Percentiles rank a stretch among this genome's conserved stretches.
These are phyloP conservation scores for Prunus kanzakura DNA, from an alignment of 306 rosid species.

Conservation along the genomic window DNA sequence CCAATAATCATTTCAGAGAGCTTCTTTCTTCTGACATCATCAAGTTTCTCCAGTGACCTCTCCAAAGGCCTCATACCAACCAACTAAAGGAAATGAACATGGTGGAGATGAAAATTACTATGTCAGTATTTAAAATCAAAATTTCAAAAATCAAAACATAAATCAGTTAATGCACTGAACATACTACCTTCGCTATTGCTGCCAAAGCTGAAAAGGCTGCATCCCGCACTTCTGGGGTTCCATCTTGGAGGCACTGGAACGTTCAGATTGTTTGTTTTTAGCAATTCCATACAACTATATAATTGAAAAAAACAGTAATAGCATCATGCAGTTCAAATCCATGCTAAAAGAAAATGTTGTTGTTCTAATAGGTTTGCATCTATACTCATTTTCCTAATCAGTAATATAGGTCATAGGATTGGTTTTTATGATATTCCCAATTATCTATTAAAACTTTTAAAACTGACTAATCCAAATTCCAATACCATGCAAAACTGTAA, in stretches of 20 bases:
- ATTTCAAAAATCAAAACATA: not conserved
- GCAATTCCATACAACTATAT: not conserved
- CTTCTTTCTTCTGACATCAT: constrained; percentile 92
- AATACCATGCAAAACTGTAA: not conserved
- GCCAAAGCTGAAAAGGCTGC: constrained; percentile 93
- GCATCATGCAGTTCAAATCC: not conserved
- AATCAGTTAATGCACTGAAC: not conserved
- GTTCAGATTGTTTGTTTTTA: constrained; percentile 23
- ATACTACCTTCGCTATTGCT: constrained; percentile 85
- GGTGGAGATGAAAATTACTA: constrained; percentile 17
- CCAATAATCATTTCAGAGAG: constrained; percentile 95
- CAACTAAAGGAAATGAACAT: constrained; percentile 43
- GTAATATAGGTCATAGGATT: not conserved
- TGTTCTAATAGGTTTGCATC: not conserved
- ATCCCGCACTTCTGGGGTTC: constrained; percentile 98
- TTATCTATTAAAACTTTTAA: not conserved
- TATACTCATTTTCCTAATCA: not conserved
- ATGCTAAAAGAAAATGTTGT: not conserved
- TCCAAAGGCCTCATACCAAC: constrained; percentile 99
- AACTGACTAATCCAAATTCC: not conserved
- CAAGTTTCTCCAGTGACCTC: constrained; percentile 92
- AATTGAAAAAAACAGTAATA: not conserved
- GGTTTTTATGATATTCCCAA: not conserved
- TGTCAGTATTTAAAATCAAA: constrained; percentile 11
- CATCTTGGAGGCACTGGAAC: constrained; percentile 80